A percentile compares a stretch with the other conserved stretches of the same genome.
phyloP scores from a whole-genome alignment of 495 filamentous ascomycete genomes.

The Aspergillus sclerotioniger region DNA sequence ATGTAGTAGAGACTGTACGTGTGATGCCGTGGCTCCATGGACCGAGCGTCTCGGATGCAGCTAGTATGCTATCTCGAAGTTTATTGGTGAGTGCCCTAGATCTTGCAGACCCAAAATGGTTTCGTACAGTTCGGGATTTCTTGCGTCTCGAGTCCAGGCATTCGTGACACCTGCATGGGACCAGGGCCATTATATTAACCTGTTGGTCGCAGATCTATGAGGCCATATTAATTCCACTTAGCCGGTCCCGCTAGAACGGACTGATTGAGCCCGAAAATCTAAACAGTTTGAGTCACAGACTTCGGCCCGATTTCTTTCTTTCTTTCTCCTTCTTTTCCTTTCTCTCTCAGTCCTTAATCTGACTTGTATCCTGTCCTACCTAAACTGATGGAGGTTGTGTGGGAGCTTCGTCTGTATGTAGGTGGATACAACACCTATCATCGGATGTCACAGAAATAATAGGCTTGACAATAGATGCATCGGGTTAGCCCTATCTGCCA shows the following conservation, averaged over 20 bases:
- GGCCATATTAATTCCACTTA: constrained; percentile 7
- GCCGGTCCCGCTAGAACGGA: background rate
- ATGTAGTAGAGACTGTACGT: constrained; percentile 6
- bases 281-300: constrained; percentile 2
- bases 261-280: constrained; percentile 6
- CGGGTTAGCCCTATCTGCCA: background rate
- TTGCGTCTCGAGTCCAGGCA: constrained; percentile 11
- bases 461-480: background rate
- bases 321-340: too few species aligned
- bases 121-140: constrained; percentile 7
- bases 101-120: background rate
- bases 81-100: constrained; percentile 1
- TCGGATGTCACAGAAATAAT: background rate
- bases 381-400: background rate
- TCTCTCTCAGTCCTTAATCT: constrained; percentile 5
- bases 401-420: background rate
- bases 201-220: constrained; percentile 12
- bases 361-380: background rate
- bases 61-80: constrained; percentile 4
- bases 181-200: constrained; percentile 10
- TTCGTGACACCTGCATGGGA: constrained; percentile 17
- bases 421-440: background rate
- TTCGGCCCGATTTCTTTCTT: constrained; percentile 4
- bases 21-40: constrained; percentile 45
- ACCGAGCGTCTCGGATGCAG: constrained; percentile 11